phyloP scores from a whole-genome alignment of 2,329 filamentous ascomycete genomes.

The Aspergillus ibericus region DNA sequence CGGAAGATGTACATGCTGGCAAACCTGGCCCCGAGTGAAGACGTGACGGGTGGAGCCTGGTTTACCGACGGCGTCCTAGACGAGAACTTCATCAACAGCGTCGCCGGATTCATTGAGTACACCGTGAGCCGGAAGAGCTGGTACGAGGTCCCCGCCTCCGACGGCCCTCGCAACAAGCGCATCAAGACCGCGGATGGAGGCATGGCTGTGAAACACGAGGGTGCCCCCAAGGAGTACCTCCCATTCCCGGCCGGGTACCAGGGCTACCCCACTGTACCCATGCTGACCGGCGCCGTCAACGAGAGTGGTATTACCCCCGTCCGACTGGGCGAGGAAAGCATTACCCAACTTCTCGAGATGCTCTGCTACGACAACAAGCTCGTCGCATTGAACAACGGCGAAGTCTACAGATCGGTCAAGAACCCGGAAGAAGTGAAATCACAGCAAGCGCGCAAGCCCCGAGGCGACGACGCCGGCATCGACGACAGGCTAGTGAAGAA shows the following conservation, averaged over 20 bases:
- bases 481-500: slow-evolving; percentile 58
- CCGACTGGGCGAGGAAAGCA: slow-evolving; percentile 68
- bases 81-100: slow-evolving; percentile 77
- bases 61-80: slow-evolving; percentile 90
- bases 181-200: slow-evolving; percentile 38
- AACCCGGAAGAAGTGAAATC: slow-evolving; percentile 39
- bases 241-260: slow-evolving; percentile 66
- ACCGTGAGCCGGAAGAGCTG: slow-evolving; percentile 72
- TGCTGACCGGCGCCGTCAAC: slow-evolving; percentile 74
- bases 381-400: slow-evolving; percentile 57
- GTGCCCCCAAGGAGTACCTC: slow-evolving; percentile 39
- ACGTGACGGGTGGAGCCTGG: slow-evolving; percentile 91
- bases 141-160: slow-evolving; percentile 51
- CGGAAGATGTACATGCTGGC: slow-evolving; percentile 97
- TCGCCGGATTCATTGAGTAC: slow-evolving; percentile 72
- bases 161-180: slow-evolving; percentile 45
- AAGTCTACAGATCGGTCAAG: slow-evolving; percentile 51
- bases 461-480: slow-evolving; percentile 29
- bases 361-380: slow-evolving; percentile 85
- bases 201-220: slow-evolving; percentile 31
- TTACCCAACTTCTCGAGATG: slow-evolving; percentile 83
- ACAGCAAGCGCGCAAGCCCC: slow-evolving; percentile 34
- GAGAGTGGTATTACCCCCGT: slow-evolving; percentile 69
- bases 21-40: slow-evolving; percentile 78
- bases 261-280: slow-evolving; percentile 75